Conservation (phyloP, 2,329 filamentous ascomycete genomes). For the Graphium sp. region DNA sequence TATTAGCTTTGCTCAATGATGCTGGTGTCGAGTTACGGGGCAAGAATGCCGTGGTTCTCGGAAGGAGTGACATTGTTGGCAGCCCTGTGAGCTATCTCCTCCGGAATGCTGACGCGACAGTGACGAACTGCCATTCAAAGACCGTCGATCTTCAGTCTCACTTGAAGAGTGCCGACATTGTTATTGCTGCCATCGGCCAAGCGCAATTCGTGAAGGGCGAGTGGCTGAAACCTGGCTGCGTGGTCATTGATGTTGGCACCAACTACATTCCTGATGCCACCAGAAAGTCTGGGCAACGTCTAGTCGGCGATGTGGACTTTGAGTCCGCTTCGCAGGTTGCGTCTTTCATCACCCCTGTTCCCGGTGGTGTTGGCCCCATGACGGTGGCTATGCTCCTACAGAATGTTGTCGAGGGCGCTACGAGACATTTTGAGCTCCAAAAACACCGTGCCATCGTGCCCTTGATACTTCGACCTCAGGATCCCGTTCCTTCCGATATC, state of each 20-base stretch:
- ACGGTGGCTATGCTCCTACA: constrained; percentile 96
- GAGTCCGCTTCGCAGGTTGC: constrained; percentile 72
- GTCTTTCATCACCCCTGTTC: constrained; percentile 87
- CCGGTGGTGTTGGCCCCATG: constrained; percentile 95
- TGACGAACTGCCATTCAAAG: constrained; percentile 89
- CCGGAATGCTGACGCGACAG: constrained; percentile 89
- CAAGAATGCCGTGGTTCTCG: constrained; percentile 88
- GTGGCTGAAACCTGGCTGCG: constrained; percentile 86
- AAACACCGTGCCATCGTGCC: constrained; percentile 66
- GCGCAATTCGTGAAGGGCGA: constrained; percentile 82
- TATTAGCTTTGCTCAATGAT: constrained; percentile 82
- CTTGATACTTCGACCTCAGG: constrained; percentile 63
- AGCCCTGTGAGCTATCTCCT: constrained; percentile 92
- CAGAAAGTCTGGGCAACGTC: constrained; percentile 80
- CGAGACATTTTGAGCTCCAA: constrained; percentile 65
- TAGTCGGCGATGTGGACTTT: constrained; percentile 92
- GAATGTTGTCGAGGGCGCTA: constrained; percentile 82
- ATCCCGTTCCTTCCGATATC: constrained; percentile 89
- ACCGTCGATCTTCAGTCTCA: constrained; percentile 58
- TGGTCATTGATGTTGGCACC: constrained; percentile 94
- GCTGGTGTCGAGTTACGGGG: constrained; percentile 69
- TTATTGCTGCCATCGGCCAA: constrained; percentile 83
- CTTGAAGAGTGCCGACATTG: constrained; percentile 71
- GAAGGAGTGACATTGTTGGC: constrained; percentile 92
- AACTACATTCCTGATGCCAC: constrained; percentile 83